These are phyloP conservation scores for Verticillium longisporum DNA, from an alignment of 2,329 filamentous ascomycete species.

Conservation along the genomic window DNA sequence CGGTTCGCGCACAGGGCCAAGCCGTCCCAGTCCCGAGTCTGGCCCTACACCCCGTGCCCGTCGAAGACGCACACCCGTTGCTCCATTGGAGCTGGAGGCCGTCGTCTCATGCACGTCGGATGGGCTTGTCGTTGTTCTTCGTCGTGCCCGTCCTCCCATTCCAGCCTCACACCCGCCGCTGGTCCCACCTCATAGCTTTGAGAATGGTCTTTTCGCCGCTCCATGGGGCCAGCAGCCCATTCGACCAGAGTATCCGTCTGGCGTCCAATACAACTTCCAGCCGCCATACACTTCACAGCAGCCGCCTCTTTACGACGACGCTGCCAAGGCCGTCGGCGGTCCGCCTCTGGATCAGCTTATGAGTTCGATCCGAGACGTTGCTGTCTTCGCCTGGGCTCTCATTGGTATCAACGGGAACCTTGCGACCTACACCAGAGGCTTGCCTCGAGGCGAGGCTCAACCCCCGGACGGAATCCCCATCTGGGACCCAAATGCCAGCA, in stretches of 20 bases:
- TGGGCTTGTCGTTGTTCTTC: slow-evolving; percentile 74
- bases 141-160: slow-evolving; percentile 65
- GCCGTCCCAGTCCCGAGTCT: neutral
- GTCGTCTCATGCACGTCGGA: slow-evolving; percentile 91
- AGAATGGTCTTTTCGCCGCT: slow-evolving; percentile 67
- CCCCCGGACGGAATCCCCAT: slow-evolving; percentile 54
- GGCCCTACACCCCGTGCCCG: slow-evolving; percentile 20
- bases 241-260: slow-evolving; percentile 24
- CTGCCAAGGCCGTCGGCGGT: slow-evolving; percentile 39
- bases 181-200: slow-evolving; percentile 34
- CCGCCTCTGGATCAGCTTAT: slow-evolving; percentile 60
- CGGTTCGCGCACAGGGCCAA: neutral
- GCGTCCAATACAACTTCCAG: slow-evolving; percentile 27
- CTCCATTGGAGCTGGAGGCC: slow-evolving; percentile 66
- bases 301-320: slow-evolving; percentile 37
- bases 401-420: slow-evolving; percentile 74
- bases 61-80: neutral
- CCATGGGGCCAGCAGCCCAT: slow-evolving; percentile 71
- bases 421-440: slow-evolving; percentile 55
- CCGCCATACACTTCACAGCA: slow-evolving; percentile 24
- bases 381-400: slow-evolving; percentile 81
- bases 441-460: slow-evolving; percentile 55
- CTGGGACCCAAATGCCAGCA: slow-evolving; percentile 41
- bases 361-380: slow-evolving; percentile 74
- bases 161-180: slow-evolving; percentile 48